Evolutionary conservation across 345 rosid species (phyloP), one percentile per base, ranked within the genome.

Genomic region (Hibiscus mutabilis): DNA sequence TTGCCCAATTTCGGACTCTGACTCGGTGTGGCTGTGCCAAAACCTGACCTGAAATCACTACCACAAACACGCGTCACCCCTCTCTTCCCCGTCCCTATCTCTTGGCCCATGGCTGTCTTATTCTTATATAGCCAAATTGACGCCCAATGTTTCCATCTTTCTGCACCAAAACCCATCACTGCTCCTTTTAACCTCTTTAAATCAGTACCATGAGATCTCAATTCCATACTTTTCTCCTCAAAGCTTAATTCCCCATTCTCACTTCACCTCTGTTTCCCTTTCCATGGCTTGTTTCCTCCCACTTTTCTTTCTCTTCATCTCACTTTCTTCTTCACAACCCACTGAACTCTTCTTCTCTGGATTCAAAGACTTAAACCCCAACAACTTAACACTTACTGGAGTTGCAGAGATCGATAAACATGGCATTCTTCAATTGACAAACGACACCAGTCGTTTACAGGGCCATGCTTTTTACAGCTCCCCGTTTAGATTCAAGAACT

Each of bases 391-490:
- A 73, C 31, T 91, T 27, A 71, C 79, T 10, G 97, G 91, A 24
- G 67, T 79, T 68, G 82, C 97, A 46, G 66, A 78, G 75, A 71
- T 94, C 73, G 83, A 82, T 58, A 29, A 73, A 10, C 79, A 74
- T 19, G 96, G 98, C 75, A 68, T 91, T 69, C 84, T 94, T 19
- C 71, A 73, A 63, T 76, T 94, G 64, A 94, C 97, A 40, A 85
- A 89, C 74, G 63, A 46, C 6, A 87, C 89, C 29, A 63, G 74
- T 18, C 82, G 91, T 13, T 52, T 81, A 46, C 66, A 78, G 59
- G 97, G 97, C 21, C 98, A 88, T 33, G 97, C 97, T 70, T 94
- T 94, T 73, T 82, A 81, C 74, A 68, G 81, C 19, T 77, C 86
- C 21, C 89, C 86, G 3, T 16, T 94, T 71, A 81, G 73, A 74